Base-by-base conservation (phyloP, 768 basidiomycete genomes). In the Suillus variegatus region DNA sequence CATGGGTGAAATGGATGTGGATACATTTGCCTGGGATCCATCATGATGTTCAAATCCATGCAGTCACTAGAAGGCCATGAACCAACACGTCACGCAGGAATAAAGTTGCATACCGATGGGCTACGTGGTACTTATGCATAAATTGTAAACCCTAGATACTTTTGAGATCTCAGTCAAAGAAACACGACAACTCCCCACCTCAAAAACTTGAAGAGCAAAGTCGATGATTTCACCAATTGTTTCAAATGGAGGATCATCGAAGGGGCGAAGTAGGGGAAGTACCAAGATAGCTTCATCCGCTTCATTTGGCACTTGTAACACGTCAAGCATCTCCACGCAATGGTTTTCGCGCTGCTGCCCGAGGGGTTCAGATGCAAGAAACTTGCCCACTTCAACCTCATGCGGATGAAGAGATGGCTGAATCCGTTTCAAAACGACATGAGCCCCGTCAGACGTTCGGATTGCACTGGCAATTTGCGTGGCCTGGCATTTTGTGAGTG, bases 391-490 rank as follows among this genome's bases (percentile, higher is more conserved):
- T 10, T 69, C 63, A 1, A 69, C 47, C 38, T 75, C 74, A 35
- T 32, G 52, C 32, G 72, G 67, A 64, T 67, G 62, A 1, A 62
- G 32, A 5, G 61, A 25, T 16, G 47, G 66, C 1, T 66, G 13
- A 0, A 73, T 61, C 28, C 60, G 57, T 52, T 79, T 80, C 60
- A 81, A 62, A 22, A 67, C 49, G 16, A 81, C 76, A 5, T n/a
- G 66, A 5, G 61, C 61, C 18, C 70, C 69, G 56, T 79, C 75
- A 16, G n/a, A 43, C 2, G 66, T 46, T 4, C 76, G 67, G 2
- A 65, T 63, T 0, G 78, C 78, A 60, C 77, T 77, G 16, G 71
- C 28, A 6, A 54, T 1, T 54, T 32, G 52, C 52, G 52, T 28
- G 52, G 8, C 76, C 77, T 52, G 8, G 25, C 14, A 18, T 51